phyloP scores from a whole-genome alignment of 495 filamentous ascomycete genomes.

The Glutinoglossum americanum region DNA sequence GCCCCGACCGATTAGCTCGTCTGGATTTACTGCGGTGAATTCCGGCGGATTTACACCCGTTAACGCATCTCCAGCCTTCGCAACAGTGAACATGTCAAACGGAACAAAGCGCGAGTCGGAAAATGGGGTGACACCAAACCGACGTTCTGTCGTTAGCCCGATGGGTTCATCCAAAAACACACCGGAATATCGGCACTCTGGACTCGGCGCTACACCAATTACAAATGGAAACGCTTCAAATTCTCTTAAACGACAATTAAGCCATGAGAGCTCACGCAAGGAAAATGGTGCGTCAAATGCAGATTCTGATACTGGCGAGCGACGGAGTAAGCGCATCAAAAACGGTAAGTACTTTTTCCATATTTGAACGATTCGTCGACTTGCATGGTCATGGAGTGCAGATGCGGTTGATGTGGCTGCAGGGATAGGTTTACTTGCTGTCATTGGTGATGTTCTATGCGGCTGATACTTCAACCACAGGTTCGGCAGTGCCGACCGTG shows the following conservation, averaged over 20 bases:
- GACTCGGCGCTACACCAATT: slow-evolving; percentile 25
- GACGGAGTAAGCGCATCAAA: slow-evolving; percentile 80
- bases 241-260: slow-evolving; percentile 61
- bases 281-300: slow-evolving; percentile 41
- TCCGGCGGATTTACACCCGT: slow-evolving; percentile 58
- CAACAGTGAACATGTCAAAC: slow-evolving; percentile 25
- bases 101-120: slow-evolving; percentile 28
- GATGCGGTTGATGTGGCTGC: slow-evolving; percentile 2
- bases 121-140: slow-evolving; percentile 20
- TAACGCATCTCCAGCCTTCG: slow-evolving; percentile 37
- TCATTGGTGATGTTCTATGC: slow-evolving; percentile 1
- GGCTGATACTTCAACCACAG: background rate
- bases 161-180: slow-evolving; percentile 31
- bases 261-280: slow-evolving; percentile 44
- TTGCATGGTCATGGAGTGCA: background rate
- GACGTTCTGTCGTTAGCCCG: slow-evolving; percentile 24
- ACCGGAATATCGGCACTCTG: slow-evolving; percentile 34
- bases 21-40: slow-evolving; percentile 72
- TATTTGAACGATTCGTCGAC: background rate
- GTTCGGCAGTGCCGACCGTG: slow-evolving; percentile 53
- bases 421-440: background rate
- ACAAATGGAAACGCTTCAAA: slow-evolving; percentile 35
- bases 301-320: slow-evolving; percentile 42
- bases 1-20: slow-evolving; percentile 26
- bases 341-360: slow-evolving; percentile 42